Evolutionary conservation across 768 basidiomycete genomes (phyloP).

Genomic region (Pulveroboletus frians): DNA sequence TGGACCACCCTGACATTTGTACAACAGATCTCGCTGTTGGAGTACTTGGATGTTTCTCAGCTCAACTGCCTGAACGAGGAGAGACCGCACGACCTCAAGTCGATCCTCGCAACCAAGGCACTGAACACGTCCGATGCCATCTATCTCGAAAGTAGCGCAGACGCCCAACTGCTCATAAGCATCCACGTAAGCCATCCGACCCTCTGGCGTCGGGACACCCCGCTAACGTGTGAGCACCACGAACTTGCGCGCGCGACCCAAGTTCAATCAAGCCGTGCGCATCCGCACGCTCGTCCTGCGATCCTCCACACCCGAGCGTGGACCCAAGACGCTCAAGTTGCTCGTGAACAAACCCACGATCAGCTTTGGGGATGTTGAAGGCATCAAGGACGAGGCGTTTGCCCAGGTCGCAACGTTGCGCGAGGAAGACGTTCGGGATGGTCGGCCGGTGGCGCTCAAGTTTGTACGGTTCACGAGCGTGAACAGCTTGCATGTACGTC

Average conservation of each 20-base stretch:
- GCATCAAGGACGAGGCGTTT: slow-evolving; percentile 42
- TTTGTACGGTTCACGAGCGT: slow-evolving; percentile 69
- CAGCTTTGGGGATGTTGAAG: slow-evolving; percentile 63
- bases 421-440: slow-evolving; percentile 41
- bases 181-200: slow-evolving; percentile 46
- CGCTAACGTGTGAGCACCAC: not conserved
- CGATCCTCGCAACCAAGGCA: slow-evolving; percentile 41
- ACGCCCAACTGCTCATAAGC: slow-evolving; percentile 66
- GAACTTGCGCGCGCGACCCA: slow-evolving; percentile 17
- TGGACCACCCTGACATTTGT: slow-evolving; percentile 4
- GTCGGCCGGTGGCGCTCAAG: slow-evolving; percentile 47
- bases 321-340: slow-evolving; percentile 59
- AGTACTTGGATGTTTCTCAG: slow-evolving; percentile 55
- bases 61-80: slow-evolving; percentile 69
- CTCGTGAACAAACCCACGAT: slow-evolving; percentile 54
- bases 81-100: slow-evolving; percentile 43
- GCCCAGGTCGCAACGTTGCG: slow-evolving; percentile 54
- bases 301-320: slow-evolving; percentile 37
- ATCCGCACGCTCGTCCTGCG: slow-evolving; percentile 55
- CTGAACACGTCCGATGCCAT: slow-evolving; percentile 37
- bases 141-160: slow-evolving; percentile 63
- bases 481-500: slow-evolving; percentile 54
- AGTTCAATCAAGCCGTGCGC: slow-evolving; percentile 70
- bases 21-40: slow-evolving; percentile 47
- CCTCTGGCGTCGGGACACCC: not conserved